Evolutionary conservation across 306 rosid species (phyloP).

Genomic region (Fragaria vesca): DNA sequence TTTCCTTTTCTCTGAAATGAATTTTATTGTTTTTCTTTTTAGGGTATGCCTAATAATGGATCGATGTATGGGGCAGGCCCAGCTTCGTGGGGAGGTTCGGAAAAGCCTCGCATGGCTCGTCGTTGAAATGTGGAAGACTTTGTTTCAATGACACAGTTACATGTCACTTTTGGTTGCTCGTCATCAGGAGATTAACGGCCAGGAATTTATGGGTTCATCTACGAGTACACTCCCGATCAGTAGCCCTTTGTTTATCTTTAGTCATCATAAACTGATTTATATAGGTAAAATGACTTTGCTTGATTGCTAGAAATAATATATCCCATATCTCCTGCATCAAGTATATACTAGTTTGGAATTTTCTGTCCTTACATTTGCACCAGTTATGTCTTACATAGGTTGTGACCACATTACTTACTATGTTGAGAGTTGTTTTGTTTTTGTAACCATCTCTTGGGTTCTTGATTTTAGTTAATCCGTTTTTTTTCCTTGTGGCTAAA

Average conservation of each 20-base stretch:
- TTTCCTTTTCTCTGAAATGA: slow-evolving; percentile 5
- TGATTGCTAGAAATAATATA: slow-evolving; percentile 16
- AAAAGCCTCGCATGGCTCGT: slow-evolving; percentile 66
- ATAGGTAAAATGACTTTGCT: slow-evolving; percentile 36
- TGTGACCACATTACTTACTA: slow-evolving; percentile 1
- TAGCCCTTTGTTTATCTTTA: slow-evolving; percentile 34
- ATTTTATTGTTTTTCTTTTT: slow-evolving; percentile 27
- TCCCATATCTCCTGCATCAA: background rate
- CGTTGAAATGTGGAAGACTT: slow-evolving; percentile 47
- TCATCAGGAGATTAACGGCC: slow-evolving; percentile 28
- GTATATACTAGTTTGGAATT: background rate
- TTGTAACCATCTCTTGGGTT: background rate
- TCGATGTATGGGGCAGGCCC: slow-evolving; percentile 55
- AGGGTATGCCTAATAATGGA: slow-evolving; percentile 67
- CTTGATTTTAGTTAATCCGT: background rate
- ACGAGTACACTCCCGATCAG: slow-evolving; percentile 41
- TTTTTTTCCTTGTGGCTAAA: slow-evolving; percentile 22
- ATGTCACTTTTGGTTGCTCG: slow-evolving; percentile 31
- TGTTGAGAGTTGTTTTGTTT: slow-evolving; percentile 16
- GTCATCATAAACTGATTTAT: slow-evolving; percentile 39
- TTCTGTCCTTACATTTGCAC: slow-evolving; percentile 5
- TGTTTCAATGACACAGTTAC: slow-evolving; percentile 31
- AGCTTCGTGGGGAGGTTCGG: slow-evolving; percentile 63
- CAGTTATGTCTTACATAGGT: slow-evolving; percentile 1
- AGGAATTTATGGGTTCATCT: slow-evolving; percentile 39